Base-by-base conservation (phyloP, 179 eudicot genomes). In the Heliamphora pulchella region DNA sequence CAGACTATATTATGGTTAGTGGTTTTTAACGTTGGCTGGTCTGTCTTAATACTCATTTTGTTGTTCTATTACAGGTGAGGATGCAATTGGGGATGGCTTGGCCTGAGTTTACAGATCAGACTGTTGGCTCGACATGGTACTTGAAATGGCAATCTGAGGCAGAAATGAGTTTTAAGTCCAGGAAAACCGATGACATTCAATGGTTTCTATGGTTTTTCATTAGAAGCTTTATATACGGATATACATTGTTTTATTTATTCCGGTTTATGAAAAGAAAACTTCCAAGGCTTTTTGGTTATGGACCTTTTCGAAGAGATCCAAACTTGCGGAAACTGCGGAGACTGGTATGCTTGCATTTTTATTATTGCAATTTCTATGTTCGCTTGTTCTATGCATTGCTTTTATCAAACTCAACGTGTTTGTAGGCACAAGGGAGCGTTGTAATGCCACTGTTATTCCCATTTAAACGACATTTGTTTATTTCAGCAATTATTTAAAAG, bases 61-160 rank as follows among this genome's bases (percentile, higher is more conserved):
- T 74, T 80, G 71, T 76, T 53, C 31, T 86, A 64, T 3, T 77
- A 63, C 85, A 93, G 97, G 81, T 87, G 78, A 87, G 91, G 85
- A 87, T 88, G 73, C 82, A 65, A 73, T 81, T 89, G 84, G 96
- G 96, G 51, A 90, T 89, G 94, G 94, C 93, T 13, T 91, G 92
- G 93, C 97, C 94, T 15, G 94, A 91, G 86, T 89, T 86, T 77
- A 78, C 83, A 9, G 89, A 89, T 81, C 86, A 83, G 82, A 68
- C 87, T 72, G 84, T 81, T 53, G 93, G 87, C 82, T 89, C 92
- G 76, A 87, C 93, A 46, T 92, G 97, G 95, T 92, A 92, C 81
- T 82, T 91, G 87, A 86, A 86, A 78, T 92, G 97, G 98, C 97
- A 92, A 82, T 87, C 97, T 72, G 91, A 86, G 84, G 92, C 92